phyloP scores from a whole-genome alignment of 1,284 basidiomycete genomes.

The Microbotryum intermedium region DNA sequence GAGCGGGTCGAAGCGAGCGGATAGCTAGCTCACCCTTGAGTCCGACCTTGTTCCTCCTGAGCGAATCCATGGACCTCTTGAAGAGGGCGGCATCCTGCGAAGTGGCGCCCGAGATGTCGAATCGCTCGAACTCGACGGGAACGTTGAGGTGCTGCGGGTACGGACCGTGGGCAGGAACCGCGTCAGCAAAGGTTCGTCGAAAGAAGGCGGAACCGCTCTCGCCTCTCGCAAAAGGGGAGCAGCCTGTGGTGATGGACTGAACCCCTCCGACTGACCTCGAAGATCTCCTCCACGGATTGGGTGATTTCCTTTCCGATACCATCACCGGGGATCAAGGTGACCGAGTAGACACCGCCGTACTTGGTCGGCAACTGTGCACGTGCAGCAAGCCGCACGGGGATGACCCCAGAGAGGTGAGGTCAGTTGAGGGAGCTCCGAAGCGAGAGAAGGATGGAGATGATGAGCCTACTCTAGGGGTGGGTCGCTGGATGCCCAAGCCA shows the following conservation, averaged over 20 bases:
- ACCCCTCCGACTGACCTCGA: conserved; percentile 47
- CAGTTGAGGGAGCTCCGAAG: no score
- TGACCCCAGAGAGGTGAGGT: background rate
- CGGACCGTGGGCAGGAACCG: no score
- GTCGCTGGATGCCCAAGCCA: conserved; percentile 18
- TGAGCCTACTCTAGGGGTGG: no score
- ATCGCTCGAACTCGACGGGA: conserved; percentile 91
- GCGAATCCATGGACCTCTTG: conserved; percentile 92
- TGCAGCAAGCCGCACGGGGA: background rate
- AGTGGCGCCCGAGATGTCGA: conserved; percentile 93
- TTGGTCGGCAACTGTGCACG: no score
- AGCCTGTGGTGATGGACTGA: no score
- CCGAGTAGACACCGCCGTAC: conserved; percentile 23
- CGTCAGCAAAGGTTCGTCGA: background rate
- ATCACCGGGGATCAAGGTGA: conserved; percentile 86
- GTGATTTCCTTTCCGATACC: conserved; percentile 97
- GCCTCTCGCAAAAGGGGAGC: background rate
- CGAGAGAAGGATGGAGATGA: no score
- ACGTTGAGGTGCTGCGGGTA: conserved; percentile 64
- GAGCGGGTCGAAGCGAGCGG: background rate
- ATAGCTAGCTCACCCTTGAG: conserved; percentile 65
- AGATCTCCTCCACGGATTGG: conserved; percentile 98
- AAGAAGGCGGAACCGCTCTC: background rate
- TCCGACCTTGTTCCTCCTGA: conserved; percentile 95
- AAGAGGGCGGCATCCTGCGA: conserved; percentile 89